Evolutionary conservation across 805 yeast genomes (phyloP).

Genomic region (Maudiozyma saulgeensis): DNA sequence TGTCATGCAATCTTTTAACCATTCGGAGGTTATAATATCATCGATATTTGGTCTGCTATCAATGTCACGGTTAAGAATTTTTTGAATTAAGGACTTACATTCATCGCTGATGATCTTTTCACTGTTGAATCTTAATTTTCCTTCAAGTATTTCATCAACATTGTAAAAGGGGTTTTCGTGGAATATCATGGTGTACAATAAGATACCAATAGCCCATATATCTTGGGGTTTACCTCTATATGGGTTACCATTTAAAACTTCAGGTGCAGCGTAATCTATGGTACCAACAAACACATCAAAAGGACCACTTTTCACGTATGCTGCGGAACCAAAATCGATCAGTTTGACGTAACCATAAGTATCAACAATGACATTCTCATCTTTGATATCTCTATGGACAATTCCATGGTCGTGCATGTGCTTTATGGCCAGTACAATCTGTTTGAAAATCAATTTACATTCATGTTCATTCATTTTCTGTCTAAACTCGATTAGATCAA

Average conservation of each 20-base stretch:
- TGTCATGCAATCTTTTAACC: slow-evolving; percentile 37
- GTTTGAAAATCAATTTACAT: slow-evolving; percentile 66
- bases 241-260: slow-evolving; percentile 75
- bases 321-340: slow-evolving; percentile 92
- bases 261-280: slow-evolving; percentile 94
- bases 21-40: slow-evolving; percentile 54
- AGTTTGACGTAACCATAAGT: slow-evolving; percentile 67
- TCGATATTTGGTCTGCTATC: slow-evolving; percentile 61
- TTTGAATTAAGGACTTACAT: slow-evolving; percentile 49
- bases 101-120: slow-evolving; percentile 37
- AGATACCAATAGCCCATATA: slow-evolving; percentile 93
- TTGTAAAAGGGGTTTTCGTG: slow-evolving; percentile 91
- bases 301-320: slow-evolving; percentile 83
- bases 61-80: slow-evolving; percentile 58
- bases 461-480: slow-evolving; percentile 69
- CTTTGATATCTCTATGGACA: slow-evolving; percentile 89
- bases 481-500: slow-evolving; percentile 80
- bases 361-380: slow-evolving; percentile 85
- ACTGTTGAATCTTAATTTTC: slow-evolving; percentile 49
- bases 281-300: slow-evolving; percentile 96
- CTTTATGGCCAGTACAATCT: slow-evolving; percentile 64
- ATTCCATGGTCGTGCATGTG: slow-evolving; percentile 80
- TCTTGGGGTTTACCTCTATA: slow-evolving; percentile 93
- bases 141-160: slow-evolving; percentile 90
- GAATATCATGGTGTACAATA: slow-evolving; percentile 77